Percentiles rank a stretch among this genome's conserved stretches.
Evolutionary conservation across 352 stramenopile species (phyloP).

Genomic region (Pythium sukuiense): DNA sequence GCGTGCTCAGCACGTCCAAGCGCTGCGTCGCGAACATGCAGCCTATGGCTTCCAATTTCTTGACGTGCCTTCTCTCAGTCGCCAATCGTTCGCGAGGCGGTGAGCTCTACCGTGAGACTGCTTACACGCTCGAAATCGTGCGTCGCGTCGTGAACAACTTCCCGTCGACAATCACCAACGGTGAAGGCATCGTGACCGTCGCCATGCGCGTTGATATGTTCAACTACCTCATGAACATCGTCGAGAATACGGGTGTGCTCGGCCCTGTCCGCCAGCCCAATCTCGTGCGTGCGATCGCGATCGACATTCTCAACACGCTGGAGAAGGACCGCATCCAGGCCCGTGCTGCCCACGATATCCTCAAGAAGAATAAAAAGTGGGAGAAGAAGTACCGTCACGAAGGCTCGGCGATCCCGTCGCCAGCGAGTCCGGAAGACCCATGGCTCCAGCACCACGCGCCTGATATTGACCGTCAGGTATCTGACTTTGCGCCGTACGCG

Average conservation of each 20-base stretch:
- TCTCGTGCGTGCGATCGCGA: slow-evolving; percentile 62
- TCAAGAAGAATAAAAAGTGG: slow-evolving; percentile 90
- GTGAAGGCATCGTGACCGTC: slow-evolving; percentile 71
- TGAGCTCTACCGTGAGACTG: slow-evolving; percentile 63
- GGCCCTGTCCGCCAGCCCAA: slow-evolving; percentile 63
- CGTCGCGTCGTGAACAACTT: slow-evolving; percentile 68
- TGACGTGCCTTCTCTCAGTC: slow-evolving; percentile 57
- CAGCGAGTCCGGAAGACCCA: slow-evolving; percentile 48
- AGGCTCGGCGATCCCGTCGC: slow-evolving; percentile 16
- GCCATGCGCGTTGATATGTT: slow-evolving; percentile 71
- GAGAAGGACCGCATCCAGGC: slow-evolving; percentile 80
- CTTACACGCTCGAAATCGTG: slow-evolving; percentile 73
- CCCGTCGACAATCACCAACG: slow-evolving; percentile 62
- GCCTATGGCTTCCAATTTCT: slow-evolving; percentile 47
- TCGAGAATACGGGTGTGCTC: slow-evolving; percentile 58
- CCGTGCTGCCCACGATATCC: slow-evolving; percentile 67
- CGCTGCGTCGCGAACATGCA: slow-evolving; percentile 59
- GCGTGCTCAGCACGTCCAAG: slow-evolving; percentile 59
- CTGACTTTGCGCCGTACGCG: slow-evolving; percentile 39
- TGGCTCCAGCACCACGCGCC: slow-evolving; percentile 66
- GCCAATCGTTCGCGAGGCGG: slow-evolving; percentile 51
- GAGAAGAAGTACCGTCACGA: slow-evolving; percentile 71
- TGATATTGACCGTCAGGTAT: slow-evolving; percentile 55
- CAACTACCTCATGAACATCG: slow-evolving; percentile 68
- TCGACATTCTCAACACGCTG: slow-evolving; percentile 78